Conservation (phyloP, 805 yeast genomes). For the Starmerella kuoi region DNA sequence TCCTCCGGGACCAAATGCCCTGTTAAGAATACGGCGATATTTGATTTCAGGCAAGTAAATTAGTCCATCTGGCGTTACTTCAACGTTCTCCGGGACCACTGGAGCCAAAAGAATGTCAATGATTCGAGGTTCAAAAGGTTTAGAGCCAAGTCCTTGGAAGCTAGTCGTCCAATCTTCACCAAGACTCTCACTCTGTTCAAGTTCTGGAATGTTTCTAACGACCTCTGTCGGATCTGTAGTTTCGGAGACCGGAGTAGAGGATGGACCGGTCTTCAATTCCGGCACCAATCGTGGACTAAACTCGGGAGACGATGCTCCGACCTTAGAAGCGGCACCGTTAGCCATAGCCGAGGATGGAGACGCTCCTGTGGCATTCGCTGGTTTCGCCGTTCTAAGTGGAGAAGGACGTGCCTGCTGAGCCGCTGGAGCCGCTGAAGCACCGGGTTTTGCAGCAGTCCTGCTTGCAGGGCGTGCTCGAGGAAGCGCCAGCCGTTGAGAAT, state of each 20-base stretch:
- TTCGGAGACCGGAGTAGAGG: constrained; percentile 7
- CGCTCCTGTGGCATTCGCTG: no score
- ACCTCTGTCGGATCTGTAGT: constrained; percentile 4
- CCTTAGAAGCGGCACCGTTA: no score
- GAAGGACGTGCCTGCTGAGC: no score
- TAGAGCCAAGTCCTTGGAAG: constrained; percentile 71
- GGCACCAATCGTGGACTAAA: constrained; percentile 6
- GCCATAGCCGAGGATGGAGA: no score
- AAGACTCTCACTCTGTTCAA: constrained; percentile 5
- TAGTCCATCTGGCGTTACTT: constrained; percentile 90
- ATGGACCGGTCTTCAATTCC: constrained; percentile 1
- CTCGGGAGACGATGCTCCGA: neutral
- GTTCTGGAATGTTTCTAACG: constrained; percentile 8
- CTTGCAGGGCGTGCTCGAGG: no score
- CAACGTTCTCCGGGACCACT: constrained; percentile 62
- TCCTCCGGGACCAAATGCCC: constrained; percentile 95
- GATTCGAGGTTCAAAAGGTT: constrained; percentile 55
- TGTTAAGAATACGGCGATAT: constrained; percentile 76
- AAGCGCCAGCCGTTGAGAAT: no score
- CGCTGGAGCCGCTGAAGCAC: no score
- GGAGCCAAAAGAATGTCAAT: constrained; percentile 51
- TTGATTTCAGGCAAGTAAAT: constrained; percentile 89
- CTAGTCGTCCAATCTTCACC: constrained; percentile 67
- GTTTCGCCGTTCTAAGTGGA: no score
- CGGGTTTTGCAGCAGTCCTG: no score